phyloP scores from a whole-genome alignment of 2,329 filamentous ascomycete species.

The Apiospora hydei region DNA sequence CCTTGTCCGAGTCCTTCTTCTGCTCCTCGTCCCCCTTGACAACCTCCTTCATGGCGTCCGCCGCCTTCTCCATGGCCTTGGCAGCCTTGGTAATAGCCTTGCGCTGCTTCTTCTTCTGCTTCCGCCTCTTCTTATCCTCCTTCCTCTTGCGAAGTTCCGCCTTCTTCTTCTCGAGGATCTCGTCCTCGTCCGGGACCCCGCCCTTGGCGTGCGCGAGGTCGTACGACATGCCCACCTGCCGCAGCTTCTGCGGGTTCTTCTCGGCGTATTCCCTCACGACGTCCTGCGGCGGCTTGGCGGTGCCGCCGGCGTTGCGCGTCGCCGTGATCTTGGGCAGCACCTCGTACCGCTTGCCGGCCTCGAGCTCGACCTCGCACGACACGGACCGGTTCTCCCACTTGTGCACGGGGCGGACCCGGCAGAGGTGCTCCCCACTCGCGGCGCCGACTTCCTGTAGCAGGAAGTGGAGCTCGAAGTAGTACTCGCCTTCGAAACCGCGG shows the following conservation, averaged over 20 bases:
- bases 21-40: slow-evolving; percentile 20
- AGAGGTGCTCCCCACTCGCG: slow-evolving; percentile 41
- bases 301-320: slow-evolving; percentile 44
- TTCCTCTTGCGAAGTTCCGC: slow-evolving; percentile 47
- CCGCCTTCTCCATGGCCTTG: slow-evolving; percentile 47
- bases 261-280: slow-evolving; percentile 58
- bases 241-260: slow-evolving; percentile 68
- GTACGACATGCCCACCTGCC: slow-evolving; percentile 66
- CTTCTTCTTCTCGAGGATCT: slow-evolving; percentile 40
- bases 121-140: slow-evolving; percentile 46
- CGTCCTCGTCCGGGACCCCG: slow-evolving; percentile 58
- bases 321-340: slow-evolving; percentile 75
- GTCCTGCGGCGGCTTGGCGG: slow-evolving; percentile 60
- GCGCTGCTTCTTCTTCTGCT: slow-evolving; percentile 42
- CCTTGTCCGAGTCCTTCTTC: neutral
- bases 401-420: slow-evolving; percentile 43
- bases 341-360: slow-evolving; percentile 68
- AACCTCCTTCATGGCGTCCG: slow-evolving; percentile 28
- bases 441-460: slow-evolving; percentile 46
- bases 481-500: slow-evolving; percentile 52
- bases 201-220: slow-evolving; percentile 68
- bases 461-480: slow-evolving; percentile 52
- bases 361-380: slow-evolving; percentile 74
- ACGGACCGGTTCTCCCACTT: slow-evolving; percentile 65
- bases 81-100: slow-evolving; percentile 45